A percentile compares a stretch with the other conserved stretches of the same genome.
Evolutionary conservation across 139 green algal genomes (phyloP).

Genomic region (Auxenochlorella pyrenoidosa): DNA sequence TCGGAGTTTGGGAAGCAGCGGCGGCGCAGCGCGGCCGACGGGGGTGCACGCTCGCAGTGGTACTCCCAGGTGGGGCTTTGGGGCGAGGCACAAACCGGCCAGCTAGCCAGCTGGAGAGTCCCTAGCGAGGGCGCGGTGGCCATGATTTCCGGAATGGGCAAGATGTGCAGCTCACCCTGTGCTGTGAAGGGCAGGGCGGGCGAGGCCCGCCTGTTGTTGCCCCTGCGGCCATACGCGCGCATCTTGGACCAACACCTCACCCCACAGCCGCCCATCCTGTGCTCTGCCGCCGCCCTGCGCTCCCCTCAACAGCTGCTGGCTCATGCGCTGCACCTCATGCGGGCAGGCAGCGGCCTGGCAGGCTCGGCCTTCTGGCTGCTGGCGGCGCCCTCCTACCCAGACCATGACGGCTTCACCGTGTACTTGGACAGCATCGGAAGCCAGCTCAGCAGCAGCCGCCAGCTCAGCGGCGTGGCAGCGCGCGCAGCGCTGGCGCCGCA

Average conservation of each 20-base stretch:
- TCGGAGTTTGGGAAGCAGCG: conserved; percentile 67
- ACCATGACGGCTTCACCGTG: conserved; percentile 74
- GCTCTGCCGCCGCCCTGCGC: not conserved
- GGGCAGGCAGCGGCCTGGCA: conserved; percentile 12
- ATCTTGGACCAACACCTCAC: not conserved
- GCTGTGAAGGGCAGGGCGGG: not conserved
- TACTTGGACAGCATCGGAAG: conserved; percentile 39
- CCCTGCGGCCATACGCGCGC: not conserved
- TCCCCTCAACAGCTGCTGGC: conserved; percentile 11
- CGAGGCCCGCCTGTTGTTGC: not conserved
- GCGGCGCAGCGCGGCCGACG: not conserved
- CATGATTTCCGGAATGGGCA: too few relatives aligned
- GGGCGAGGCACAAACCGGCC: too few relatives aligned
- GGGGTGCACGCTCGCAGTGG: not conserved
- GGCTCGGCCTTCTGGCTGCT: conserved; percentile 63
- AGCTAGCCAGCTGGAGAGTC: too few relatives aligned
- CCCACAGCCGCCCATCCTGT: not conserved
- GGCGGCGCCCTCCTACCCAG: conserved; percentile 57
- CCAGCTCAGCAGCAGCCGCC: not conserved
- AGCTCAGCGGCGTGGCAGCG: not conserved
- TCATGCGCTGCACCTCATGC: conserved; percentile 27
- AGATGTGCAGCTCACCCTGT: not conserved
- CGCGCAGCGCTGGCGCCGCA: not conserved
- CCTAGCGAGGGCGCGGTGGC: too few relatives aligned
- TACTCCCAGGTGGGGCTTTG: not conserved